Evolutionary conservation across 2,329 filamentous ascomycete genomes (phyloP).

Genomic region (Aureobasidium sp.): DNA sequence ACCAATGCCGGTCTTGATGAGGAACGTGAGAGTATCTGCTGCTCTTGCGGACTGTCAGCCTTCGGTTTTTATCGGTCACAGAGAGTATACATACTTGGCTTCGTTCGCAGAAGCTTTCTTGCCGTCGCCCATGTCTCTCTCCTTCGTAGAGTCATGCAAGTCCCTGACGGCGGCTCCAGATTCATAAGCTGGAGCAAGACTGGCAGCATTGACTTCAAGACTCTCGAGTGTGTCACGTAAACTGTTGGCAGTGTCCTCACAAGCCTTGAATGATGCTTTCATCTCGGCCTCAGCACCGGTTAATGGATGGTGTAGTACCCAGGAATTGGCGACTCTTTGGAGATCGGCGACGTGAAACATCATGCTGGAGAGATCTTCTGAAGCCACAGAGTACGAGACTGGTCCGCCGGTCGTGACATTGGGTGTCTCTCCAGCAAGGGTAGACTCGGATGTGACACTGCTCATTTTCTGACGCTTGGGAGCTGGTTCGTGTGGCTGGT

Average conservation of each 20-base stretch:
- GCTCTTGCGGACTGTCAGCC: neutral
- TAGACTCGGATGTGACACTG: neutral
- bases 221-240: constrained; percentile 2
- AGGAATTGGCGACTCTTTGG: neutral
- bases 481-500: neutral
- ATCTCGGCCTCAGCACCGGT: neutral
- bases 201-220: neutral
- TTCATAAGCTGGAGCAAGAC: too few species aligned
- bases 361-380: constrained; percentile 8
- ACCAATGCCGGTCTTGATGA: neutral
- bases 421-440: neutral
- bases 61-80: neutral
- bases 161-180: too few species aligned
- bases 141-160: neutral
- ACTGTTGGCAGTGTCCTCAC: constrained; percentile 2
- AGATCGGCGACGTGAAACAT: neutral
- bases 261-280: neutral
- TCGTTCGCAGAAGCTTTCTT: neutral
- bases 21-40: neutral
- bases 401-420: neutral
- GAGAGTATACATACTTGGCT: neutral
- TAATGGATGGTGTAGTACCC: neutral
- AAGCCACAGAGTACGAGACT: neutral
- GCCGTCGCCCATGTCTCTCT: neutral
- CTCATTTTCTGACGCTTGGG: neutral